A percentile compares a stretch with the other conserved stretches of the same genome.
These are phyloP conservation scores for Withania somnifera DNA, from an alignment of 305 asterid species.

Conservation along the genomic window DNA sequence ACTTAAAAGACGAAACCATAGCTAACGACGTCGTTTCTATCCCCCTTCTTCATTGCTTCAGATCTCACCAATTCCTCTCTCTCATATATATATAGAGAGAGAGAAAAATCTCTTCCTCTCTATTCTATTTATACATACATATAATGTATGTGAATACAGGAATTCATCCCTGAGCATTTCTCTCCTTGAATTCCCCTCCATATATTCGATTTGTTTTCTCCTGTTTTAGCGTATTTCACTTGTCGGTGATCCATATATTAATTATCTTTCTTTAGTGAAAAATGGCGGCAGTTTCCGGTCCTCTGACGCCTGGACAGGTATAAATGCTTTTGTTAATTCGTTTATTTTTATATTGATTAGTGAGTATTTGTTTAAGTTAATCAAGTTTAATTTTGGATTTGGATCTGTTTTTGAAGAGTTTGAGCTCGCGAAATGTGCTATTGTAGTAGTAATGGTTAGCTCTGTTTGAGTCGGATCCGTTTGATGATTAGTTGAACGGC, in stretches of 20 bases:
- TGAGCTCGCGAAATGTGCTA: not conserved
- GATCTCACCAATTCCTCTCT: no score
- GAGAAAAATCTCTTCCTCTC: not conserved
- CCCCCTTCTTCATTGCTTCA: constrained; percentile 37
- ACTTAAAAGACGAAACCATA: not conserved
- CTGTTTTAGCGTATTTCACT: not conserved
- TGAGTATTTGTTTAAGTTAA: not conserved
- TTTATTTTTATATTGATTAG: not conserved
- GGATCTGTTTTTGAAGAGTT: not conserved
- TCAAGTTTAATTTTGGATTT: not conserved
- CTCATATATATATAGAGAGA: no score
- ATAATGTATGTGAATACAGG: constrained; percentile 11
- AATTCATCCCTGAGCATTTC: not conserved
- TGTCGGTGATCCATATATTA: not conserved
- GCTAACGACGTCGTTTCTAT: not conserved
- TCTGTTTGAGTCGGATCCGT: not conserved
- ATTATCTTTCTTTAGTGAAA: not conserved
- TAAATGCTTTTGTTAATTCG: not conserved
- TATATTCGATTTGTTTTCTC: constrained; percentile 9
- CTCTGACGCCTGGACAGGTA: constrained; percentile 82
- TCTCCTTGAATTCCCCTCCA: not conserved
- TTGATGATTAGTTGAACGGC: not conserved
- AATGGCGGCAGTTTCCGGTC: constrained; percentile 69
- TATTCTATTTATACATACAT: not conserved
- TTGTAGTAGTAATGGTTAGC: not conserved